These are phyloP conservation scores for Rasamsonia emersonii DNA, from an alignment of 2,329 filamentous ascomycete species.

Conservation along the genomic window DNA sequence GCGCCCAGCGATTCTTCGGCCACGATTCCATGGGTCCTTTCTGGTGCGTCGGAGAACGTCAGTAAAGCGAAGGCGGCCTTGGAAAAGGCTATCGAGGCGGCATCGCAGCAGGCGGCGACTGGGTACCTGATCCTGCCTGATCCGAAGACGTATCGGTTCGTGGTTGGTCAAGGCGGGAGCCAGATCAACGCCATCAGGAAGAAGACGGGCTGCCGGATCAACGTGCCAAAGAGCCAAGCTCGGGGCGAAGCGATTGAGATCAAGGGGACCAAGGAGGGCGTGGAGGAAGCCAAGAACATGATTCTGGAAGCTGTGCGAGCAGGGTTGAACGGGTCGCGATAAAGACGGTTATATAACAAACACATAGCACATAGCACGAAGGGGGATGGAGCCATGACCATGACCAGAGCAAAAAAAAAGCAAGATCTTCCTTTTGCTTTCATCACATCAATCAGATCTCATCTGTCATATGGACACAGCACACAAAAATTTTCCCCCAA, in stretches of 20 bases:
- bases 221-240: constrained; percentile 74
- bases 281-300: constrained; percentile 79
- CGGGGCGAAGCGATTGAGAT: constrained; percentile 82
- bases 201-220: constrained; percentile 87
- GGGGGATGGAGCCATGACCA: neutral
- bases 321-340: constrained; percentile 17
- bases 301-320: constrained; percentile 71
- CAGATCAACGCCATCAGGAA: constrained; percentile 91
- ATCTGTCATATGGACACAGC: no score
- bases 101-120: constrained; percentile 45
- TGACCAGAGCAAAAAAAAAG: no score
- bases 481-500: no score
- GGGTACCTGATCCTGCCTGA: constrained; percentile 89
- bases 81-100: constrained; percentile 60
- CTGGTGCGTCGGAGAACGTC: constrained; percentile 67
- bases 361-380: neutral
- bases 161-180: constrained; percentile 80
- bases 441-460: no score
- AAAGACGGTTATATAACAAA: constrained; percentile 5
- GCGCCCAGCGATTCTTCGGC: constrained; percentile 18
- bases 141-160: constrained; percentile 76
- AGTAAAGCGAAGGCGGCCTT: constrained; percentile 72
- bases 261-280: constrained; percentile 65
- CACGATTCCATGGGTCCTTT: constrained; percentile 74
- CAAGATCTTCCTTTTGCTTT: no score